Percentiles rank a stretch among this genome's conserved stretches.
Conservation (phyloP, 108 stramenopile species). For the Nitzschia palea region DNA sequence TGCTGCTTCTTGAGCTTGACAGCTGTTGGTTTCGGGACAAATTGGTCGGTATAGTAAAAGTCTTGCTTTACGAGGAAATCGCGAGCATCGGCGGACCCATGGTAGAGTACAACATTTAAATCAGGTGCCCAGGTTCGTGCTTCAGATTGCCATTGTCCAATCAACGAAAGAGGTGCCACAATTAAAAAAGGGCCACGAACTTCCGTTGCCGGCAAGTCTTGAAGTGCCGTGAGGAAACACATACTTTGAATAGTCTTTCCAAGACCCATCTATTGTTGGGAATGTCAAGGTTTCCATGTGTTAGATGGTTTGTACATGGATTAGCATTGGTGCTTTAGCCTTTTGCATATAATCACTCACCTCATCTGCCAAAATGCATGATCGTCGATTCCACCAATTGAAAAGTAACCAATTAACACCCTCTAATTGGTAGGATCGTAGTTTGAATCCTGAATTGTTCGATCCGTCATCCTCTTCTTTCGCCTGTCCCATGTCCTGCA, state of each 20-base stretch:
- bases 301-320: too few species aligned
- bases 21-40: slow-evolving; percentile 60
- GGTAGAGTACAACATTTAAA: slow-evolving; percentile 92
- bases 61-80: slow-evolving; percentile 86
- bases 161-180: slow-evolving; percentile 87
- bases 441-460: slow-evolving; percentile 52
- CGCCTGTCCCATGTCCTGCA: slow-evolving; percentile 43
- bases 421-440: slow-evolving; percentile 94
- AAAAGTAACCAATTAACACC: slow-evolving; percentile 97
- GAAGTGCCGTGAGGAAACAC: slow-evolving; percentile 68
- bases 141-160: slow-evolving; percentile 95
- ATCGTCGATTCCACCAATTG: slow-evolving; percentile 90
- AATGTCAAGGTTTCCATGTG: too few species aligned
- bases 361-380: slow-evolving; percentile 97
- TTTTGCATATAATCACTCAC: too few species aligned
- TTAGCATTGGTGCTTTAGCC: too few species aligned
- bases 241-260: slow-evolving; percentile 84
- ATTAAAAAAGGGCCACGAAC: slow-evolving; percentile 93
- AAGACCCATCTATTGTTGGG: slow-evolving; percentile 67
- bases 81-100: slow-evolving; percentile 89
- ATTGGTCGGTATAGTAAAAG: slow-evolving; percentile 87
- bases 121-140: slow-evolving; percentile 91
- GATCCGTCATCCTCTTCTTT: slow-evolving; percentile 39
- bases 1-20: slow-evolving; percentile 70
- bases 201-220: slow-evolving; percentile 39